A percentile compares a stretch with the other conserved stretches of the same genome.
Conservation (phyloP, 306 rosid species). For the Cicer cuneatum region DNA sequence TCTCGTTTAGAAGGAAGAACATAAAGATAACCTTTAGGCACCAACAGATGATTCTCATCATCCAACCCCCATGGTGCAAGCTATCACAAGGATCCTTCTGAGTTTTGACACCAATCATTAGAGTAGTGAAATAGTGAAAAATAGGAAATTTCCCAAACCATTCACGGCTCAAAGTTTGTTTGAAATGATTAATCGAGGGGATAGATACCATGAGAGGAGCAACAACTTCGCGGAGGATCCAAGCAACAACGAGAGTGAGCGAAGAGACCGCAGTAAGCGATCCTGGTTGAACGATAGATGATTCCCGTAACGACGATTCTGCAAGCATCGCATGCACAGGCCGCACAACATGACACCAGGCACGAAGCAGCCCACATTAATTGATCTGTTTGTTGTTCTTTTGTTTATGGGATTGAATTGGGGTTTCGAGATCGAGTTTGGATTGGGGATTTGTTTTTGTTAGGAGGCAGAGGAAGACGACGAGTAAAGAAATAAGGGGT, state of each 20-base stretch:
- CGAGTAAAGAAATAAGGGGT: not conserved
- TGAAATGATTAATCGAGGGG: conserved; percentile 91
- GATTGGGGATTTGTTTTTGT: conserved; percentile 4
- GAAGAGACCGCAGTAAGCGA: conserved; percentile 94
- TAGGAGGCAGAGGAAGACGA: conserved; percentile 35
- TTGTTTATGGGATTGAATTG: no score
- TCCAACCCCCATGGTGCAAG: no score
- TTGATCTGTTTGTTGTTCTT: conserved; percentile 34
- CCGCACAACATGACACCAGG: conserved; percentile 96
- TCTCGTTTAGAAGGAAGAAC: no score
- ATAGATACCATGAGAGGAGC: conserved; percentile 92
- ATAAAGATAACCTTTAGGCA: no score
- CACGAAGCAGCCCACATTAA: conserved; percentile 99
- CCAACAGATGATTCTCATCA: no score
- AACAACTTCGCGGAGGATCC: conserved; percentile 93
- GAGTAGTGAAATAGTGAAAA: conserved; percentile 80
- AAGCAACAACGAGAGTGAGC: conserved; percentile 89
- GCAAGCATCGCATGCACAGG: conserved; percentile 96
- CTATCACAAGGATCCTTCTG: no score
- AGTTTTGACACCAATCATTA: conserved; percentile 96
- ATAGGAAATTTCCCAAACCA: conserved; percentile 99
- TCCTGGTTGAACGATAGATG: conserved; percentile 92
- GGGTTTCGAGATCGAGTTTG: conserved; percentile 2
- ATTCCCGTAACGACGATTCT: conserved; percentile 88
- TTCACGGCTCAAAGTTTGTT: conserved; percentile 82